Base-by-base conservation (phyloP, 768 basidiomycete species). In the Tulasnella sp. region DNA sequence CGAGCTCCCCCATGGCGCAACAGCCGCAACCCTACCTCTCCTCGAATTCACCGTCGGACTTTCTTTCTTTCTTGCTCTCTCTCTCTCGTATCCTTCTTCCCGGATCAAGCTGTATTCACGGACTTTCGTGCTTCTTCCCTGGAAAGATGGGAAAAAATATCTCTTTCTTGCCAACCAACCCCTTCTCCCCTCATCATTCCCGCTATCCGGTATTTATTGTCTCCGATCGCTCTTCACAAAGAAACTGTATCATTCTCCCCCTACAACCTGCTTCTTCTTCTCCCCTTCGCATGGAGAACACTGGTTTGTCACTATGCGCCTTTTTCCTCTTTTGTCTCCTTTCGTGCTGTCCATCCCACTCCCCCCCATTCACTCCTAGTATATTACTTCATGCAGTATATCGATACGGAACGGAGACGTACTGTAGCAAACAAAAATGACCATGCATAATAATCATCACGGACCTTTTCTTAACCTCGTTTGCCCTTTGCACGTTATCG, bases 211-310 rank as follows among this genome's bases (percentile, higher is more conserved):
- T 69, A 69, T 69, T 69, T 69, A 69, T 69, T 37, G 31, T 34
- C 64, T 69, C 64, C 54, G 54, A 54, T 69, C 64, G 46, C 34
- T 69, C 31, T 18, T 37, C 64, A 37, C 28, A 69, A 37, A 69
- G 64, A 69, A 69, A 69, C 64, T 69, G 64, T 69, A 69, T 69
- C 64, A 69, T 69, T 37, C 64, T 37, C 64, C 64, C 64, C 64
- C 28, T 14, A 31, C 60, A 8, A 11, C 58, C 60, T 22, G n/a
- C 14, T 12, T 18, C 18, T 7, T 16, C n/a, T 60, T 24, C 24
- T 24, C n/a, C 60, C 11, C 20, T 37, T 28, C 12, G 64, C 64
- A 69, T 69, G 16, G 11, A 31, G 64, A 69, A 37, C 64, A 69
- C 64, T 69, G 64, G 64, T 16, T 37, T 69, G 64, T 69, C 64